phyloP scores from a whole-genome alignment of 768 basidiomycete species.

The Pulveroboletus sp. region DNA sequence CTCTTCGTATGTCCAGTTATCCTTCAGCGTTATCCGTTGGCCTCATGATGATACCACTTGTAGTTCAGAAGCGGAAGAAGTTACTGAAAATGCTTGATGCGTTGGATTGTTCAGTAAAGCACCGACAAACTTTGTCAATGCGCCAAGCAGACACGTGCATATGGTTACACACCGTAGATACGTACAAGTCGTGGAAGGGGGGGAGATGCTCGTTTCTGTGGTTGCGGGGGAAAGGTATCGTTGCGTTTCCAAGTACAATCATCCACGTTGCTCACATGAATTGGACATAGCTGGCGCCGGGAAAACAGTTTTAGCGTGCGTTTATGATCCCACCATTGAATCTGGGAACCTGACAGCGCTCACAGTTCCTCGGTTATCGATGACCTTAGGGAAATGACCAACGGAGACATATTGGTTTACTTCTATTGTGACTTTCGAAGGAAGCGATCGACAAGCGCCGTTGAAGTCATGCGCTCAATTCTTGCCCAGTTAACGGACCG shows the following conservation, averaged over 20 bases:
- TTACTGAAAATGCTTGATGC: background rate
- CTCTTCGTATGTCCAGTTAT: conserved; percentile 1
- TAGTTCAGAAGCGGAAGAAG: conserved; percentile 1
- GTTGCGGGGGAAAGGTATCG: conserved; percentile 17
- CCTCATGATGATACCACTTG: background rate
- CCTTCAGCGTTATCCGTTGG: rapidly evolving
- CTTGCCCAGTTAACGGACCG: conserved; percentile 12
- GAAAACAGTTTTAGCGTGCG: background rate
- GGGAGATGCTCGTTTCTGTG: conserved; percentile 8
- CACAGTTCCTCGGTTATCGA: background rate
- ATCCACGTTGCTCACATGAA: background rate
- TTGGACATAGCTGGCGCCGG: background rate
- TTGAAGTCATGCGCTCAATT: conserved; percentile 18
- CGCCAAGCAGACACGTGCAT: conserved; percentile 12
- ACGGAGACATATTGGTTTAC: conserved; percentile 1
- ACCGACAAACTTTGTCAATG: background rate
- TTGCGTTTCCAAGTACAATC: background rate
- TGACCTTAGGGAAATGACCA: background rate
- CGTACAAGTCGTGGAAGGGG: conserved; percentile 6
- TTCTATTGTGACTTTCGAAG: conserved; percentile 26
- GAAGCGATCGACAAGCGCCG: conserved; percentile 2
- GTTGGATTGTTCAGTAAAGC: conserved; percentile 1
- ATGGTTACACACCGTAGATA: conserved; percentile 6
- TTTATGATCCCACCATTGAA: background rate
- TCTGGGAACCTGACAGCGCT: background rate